Conservation (phyloP, 441 rosid genomes). For the Croton setiger region DNA sequence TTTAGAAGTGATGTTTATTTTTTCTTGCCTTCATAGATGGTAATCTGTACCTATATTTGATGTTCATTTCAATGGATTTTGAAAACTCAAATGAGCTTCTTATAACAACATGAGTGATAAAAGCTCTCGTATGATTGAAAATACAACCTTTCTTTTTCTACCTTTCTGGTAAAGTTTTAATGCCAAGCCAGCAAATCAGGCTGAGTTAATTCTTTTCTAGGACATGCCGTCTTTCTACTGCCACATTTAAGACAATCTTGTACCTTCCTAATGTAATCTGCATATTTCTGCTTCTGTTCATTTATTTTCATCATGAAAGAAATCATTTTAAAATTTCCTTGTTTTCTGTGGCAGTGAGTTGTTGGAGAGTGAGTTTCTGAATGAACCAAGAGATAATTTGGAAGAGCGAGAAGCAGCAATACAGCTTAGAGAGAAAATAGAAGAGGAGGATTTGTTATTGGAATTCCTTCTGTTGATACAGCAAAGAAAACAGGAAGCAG, state of each 20-base stretch:
- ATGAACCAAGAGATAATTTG: conserved; percentile 65
- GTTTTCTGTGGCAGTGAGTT: conserved; percentile 52
- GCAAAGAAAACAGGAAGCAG: conserved; percentile 75
- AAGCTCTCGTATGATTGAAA: too few relatives aligned
- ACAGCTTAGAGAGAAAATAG: conserved; percentile 70
- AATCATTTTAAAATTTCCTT: background rate
- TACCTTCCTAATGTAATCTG: background rate
- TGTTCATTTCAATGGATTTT: background rate
- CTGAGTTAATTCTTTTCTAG: background rate
- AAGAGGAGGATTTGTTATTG: conserved; percentile 76
- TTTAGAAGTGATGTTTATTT: background rate
- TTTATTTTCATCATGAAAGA: background rate
- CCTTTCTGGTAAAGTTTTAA: background rate
- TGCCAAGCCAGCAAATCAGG: background rate
- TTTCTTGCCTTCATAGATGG: background rate
- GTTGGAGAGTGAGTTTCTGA: conserved; percentile 79
- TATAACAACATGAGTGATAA: background rate
- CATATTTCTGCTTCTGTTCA: background rate
- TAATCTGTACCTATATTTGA: background rate
- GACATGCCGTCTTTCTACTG: background rate
- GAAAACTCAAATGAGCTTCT: background rate
- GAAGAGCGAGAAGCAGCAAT: conserved; percentile 88
- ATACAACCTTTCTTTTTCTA: background rate
- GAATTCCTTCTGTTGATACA: conserved; percentile 79
- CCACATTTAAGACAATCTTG: background rate